Evolutionary conservation across 257 asterid genomes (phyloP).

Genomic region (Leonotis leonurus): DNA sequence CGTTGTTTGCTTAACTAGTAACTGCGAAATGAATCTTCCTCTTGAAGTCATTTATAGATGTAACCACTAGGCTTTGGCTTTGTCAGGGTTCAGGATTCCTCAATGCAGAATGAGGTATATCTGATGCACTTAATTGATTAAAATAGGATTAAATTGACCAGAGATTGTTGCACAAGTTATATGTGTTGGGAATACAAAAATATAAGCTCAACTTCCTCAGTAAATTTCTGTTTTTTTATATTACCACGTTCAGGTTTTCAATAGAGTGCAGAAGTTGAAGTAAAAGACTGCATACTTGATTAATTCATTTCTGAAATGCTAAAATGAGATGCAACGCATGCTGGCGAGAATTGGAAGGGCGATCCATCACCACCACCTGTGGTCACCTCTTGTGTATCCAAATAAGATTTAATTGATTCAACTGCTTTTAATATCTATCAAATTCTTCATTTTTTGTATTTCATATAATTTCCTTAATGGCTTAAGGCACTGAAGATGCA

Average conservation of each 20-base stretch:
- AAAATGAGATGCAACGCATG: constrained; percentile 95
- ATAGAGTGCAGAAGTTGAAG: constrained; percentile 9
- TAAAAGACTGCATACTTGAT: neutral
- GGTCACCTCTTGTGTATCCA: constrained; percentile 93
- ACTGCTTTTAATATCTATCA: neutral
- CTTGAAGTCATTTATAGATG: too few species aligned
- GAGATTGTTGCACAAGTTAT: neutral
- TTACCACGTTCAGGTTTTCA: constrained; percentile 18
- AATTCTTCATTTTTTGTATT: constrained; percentile 6
- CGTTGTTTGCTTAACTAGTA: neutral
- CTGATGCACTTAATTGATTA: neutral
- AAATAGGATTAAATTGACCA: neutral
- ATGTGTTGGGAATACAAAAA: neutral
- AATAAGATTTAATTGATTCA: constrained; percentile 7
- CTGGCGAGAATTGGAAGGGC: constrained; percentile 96
- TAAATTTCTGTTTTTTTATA: neutral
- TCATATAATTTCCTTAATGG: constrained; percentile 44
- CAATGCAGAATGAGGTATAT: too few species aligned
- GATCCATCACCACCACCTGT: constrained; percentile 83
- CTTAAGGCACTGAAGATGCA: constrained; percentile 84
- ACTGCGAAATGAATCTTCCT: too few species aligned
- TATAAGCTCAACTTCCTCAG: neutral
- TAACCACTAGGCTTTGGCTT: neutral
- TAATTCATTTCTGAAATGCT: constrained; percentile 14
- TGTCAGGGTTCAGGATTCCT: neutral